Percentiles rank a stretch among this genome's conserved stretches.
Evolutionary conservation across 306 rosid species (phyloP).

Genomic region (Glycine tomentella): DNA sequence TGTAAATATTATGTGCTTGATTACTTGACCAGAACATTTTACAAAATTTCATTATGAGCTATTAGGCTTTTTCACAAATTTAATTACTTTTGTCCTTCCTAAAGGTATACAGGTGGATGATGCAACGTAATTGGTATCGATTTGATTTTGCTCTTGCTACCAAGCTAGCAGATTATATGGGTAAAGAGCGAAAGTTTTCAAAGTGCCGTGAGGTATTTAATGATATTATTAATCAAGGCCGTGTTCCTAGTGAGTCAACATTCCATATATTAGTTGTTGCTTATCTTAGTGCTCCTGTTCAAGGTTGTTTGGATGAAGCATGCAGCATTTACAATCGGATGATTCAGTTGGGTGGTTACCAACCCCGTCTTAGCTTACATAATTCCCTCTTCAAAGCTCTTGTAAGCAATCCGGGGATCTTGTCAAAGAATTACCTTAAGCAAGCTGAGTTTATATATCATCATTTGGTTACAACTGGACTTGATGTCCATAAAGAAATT

Average conservation of each 20-base stretch:
- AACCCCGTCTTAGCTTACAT: slow-evolving; percentile 86
- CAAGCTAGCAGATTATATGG: slow-evolving; percentile 90
- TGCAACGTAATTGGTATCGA: slow-evolving; percentile 81
- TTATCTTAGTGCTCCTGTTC: slow-evolving; percentile 78
- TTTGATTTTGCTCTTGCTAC: slow-evolving; percentile 92
- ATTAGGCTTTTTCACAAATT: slow-evolving; percentile 22
- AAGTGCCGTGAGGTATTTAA: slow-evolving; percentile 93
- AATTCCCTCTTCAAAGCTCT: slow-evolving; percentile 84
- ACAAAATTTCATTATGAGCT: slow-evolving; percentile 25
- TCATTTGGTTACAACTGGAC: slow-evolving; percentile 75
- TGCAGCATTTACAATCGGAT: slow-evolving; percentile 80
- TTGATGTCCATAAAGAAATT: slow-evolving; percentile 78
- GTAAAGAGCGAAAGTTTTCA: slow-evolving; percentile 84
- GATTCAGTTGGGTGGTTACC: slow-evolving; percentile 97
- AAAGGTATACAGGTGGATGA: slow-evolving; percentile 97
- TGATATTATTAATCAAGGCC: slow-evolving; percentile 90
- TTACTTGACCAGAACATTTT: slow-evolving; percentile 20
- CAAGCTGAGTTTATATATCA: slow-evolving; percentile 95
- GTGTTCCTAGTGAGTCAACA: slow-evolving; percentile 90
- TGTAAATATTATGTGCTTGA: slow-evolving; percentile 20
- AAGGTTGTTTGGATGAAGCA: slow-evolving; percentile 93
- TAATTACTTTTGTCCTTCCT: background rate
- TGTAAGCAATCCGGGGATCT: slow-evolving; percentile 68
- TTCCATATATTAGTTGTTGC: slow-evolving; percentile 90
- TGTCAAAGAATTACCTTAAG: slow-evolving; percentile 72